These are phyloP conservation scores for Scortechinia acanthostroma DNA, from an alignment of 2,329 filamentous ascomycete species.

Conservation along the genomic window DNA sequence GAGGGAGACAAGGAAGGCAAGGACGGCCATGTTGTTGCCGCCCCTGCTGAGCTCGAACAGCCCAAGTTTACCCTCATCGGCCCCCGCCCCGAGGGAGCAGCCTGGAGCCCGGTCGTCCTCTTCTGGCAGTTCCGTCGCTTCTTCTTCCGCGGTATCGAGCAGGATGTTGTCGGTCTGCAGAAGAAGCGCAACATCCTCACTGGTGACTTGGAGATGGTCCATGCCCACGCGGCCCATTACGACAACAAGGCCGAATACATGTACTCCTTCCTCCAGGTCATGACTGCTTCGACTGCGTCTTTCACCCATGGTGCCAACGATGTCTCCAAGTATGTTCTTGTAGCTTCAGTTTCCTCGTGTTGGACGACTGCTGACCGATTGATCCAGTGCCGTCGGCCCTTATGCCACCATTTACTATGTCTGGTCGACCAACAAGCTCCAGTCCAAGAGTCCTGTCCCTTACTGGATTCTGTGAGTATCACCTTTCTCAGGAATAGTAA, in stretches of 20 bases:
- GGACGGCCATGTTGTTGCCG: slow-evolving; percentile 3
- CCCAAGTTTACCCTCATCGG: slow-evolving; percentile 10
- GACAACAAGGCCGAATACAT: slow-evolving; percentile 55
- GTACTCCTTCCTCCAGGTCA: slow-evolving; percentile 50
- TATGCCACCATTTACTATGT: slow-evolving; percentile 56
- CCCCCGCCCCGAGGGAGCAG: slow-evolving; percentile 10
- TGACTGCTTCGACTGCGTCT: slow-evolving; percentile 54
- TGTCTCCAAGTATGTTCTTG: slow-evolving; percentile 35
- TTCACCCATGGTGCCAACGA: slow-evolving; percentile 65
- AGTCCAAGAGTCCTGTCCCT: slow-evolving; percentile 38
- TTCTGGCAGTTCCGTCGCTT: slow-evolving; percentile 12
- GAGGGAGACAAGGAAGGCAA: slow-evolving; percentile 7
- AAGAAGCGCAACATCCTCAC: slow-evolving; percentile 34
- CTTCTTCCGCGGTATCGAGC: slow-evolving; percentile 29
- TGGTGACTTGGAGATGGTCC: slow-evolving; percentile 42
- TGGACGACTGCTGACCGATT: background rate
- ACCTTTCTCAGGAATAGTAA: background rate
- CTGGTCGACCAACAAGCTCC: slow-evolving; percentile 39
- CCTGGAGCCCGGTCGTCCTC: slow-evolving; percentile 20
- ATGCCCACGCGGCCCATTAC: slow-evolving; percentile 49
- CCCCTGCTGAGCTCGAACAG: slow-evolving; percentile 4
- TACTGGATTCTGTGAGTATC: slow-evolving; percentile 41
- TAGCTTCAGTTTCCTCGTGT: background rate
- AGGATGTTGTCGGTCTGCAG: slow-evolving; percentile 28
- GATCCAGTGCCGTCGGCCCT: slow-evolving; percentile 43